A percentile compares a stretch with the other conserved stretches of the same genome.
phyloP scores from a whole-genome alignment of 306 rosid species.

The Cicer pinnatifidum region DNA sequence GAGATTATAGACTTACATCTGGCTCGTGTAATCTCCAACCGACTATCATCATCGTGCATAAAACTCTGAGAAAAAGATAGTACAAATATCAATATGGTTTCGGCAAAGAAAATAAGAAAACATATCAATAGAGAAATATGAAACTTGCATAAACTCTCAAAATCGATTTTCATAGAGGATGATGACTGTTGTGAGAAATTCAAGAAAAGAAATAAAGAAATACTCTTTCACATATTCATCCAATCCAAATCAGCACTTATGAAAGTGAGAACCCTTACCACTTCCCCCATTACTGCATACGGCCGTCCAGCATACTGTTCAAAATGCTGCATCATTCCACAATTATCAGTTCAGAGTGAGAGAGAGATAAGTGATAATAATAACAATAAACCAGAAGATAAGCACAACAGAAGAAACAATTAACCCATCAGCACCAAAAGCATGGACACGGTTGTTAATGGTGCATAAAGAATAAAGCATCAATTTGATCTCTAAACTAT shows the following conservation, averaged over 20 bases:
- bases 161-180: not conserved
- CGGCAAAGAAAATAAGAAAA: slow-evolving; percentile 4
- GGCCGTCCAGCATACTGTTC: slow-evolving; percentile 55
- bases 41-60: slow-evolving; percentile 76
- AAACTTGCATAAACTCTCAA: slow-evolving; percentile 9
- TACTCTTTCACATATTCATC: not conserved
- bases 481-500: too few relatives aligned
- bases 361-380: not conserved
- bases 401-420: not conserved
- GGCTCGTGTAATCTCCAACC: slow-evolving; percentile 77
- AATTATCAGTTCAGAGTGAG: slow-evolving; percentile 6
- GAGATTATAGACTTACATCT: slow-evolving; percentile 61
- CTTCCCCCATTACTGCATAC: slow-evolving; percentile 57
- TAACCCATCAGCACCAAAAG: too few relatives aligned
- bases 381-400: not conserved
- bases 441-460: too few relatives aligned
- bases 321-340: slow-evolving; percentile 58
- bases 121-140: not conserved
- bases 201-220: slow-evolving; percentile 25
- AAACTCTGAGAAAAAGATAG: slow-evolving; percentile 57
- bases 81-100: slow-evolving; percentile 13
- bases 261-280: slow-evolving; percentile 49
- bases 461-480: too few relatives aligned
- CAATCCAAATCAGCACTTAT: slow-evolving; percentile 34
- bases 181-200: slow-evolving; percentile 4